Percentiles rank a stretch among this genome's conserved stretches.
These are phyloP conservation scores for Papilionanthe hybrid DNA, from an alignment of 116 monocot species.

Conservation along the genomic window DNA sequence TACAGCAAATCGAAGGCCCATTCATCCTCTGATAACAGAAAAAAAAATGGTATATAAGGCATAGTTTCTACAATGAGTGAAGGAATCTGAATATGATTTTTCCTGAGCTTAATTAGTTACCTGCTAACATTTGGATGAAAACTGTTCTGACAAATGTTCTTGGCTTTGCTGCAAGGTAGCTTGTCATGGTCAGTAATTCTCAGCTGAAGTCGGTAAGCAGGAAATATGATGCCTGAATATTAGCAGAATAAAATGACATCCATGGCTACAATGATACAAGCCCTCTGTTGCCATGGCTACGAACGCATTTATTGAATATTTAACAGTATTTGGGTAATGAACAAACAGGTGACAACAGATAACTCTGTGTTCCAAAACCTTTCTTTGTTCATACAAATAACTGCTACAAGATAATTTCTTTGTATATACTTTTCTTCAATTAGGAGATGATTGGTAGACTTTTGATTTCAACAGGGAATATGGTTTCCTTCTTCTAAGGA, in stretches of 20 bases:
- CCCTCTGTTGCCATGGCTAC: too few relatives aligned
- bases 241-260: not conserved
- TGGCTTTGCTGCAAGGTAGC: conserved; percentile 49
- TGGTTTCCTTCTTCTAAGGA: not conserved
- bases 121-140: conserved; percentile 88
- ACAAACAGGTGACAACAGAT: not conserved
- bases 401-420: too few relatives aligned
- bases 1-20: conserved; percentile 68
- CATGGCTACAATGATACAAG: not conserved
- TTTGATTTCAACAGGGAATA: not conserved
- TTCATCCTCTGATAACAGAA: conserved; percentile 35
- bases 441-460: too few relatives aligned
- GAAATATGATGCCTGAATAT: not conserved
- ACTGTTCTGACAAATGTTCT: conserved; percentile 75
- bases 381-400: too few relatives aligned
- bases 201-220: not conserved
- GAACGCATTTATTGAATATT: not conserved
- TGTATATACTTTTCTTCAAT: too few relatives aligned
- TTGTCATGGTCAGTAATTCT: too few relatives aligned
- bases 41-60: not conserved
- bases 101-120: conserved; percentile 18
- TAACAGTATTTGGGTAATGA: not conserved
- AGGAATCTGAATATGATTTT: not conserved
- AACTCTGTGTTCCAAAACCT: too few relatives aligned
- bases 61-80: not conserved